A percentile compares a stretch with the other conserved stretches of the same genome.
These are phyloP conservation scores for Pochonia chlamydosporia DNA, from an alignment of 2,329 filamentous ascomycete species.

Conservation along the genomic window DNA sequence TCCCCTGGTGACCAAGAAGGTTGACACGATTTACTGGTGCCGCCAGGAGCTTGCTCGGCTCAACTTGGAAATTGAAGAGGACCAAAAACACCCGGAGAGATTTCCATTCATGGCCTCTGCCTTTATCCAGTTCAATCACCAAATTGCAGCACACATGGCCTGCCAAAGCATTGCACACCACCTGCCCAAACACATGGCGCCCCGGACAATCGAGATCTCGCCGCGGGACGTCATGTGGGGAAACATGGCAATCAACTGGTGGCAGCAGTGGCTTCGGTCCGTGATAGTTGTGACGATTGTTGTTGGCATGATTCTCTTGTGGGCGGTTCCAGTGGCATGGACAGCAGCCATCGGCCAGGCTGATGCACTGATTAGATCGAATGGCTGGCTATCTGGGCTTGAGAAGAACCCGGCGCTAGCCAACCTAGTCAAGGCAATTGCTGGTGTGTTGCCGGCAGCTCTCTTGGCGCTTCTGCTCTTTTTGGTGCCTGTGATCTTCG, in stretches of 20 bases:
- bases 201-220: slow-evolving; percentile 86
- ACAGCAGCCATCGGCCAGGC: slow-evolving; percentile 79
- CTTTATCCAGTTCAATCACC: slow-evolving; percentile 97
- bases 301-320: slow-evolving; percentile 73
- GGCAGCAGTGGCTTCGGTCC: slow-evolving; percentile 75
- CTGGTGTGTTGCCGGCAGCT: slow-evolving; percentile 79
- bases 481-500: slow-evolving; percentile 75
- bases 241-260: slow-evolving; percentile 95
- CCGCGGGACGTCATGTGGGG: slow-evolving; percentile 93
- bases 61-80: slow-evolving; percentile 86
- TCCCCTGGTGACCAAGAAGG: slow-evolving; percentile 80
- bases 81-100: slow-evolving; percentile 78
- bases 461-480: slow-evolving; percentile 72
- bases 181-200: slow-evolving; percentile 87
- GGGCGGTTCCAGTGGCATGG: slow-evolving; percentile 86
- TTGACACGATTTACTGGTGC: slow-evolving; percentile 91
- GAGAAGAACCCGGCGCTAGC: slow-evolving; percentile 51
- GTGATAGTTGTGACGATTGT: slow-evolving; percentile 60
- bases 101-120: slow-evolving; percentile 94
- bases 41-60: slow-evolving; percentile 79
- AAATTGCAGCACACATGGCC: slow-evolving; percentile 96
- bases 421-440: slow-evolving; percentile 58
- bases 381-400: slow-evolving; percentile 68
- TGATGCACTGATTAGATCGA: slow-evolving; percentile 57
- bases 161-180: slow-evolving; percentile 91